Conservation (phyloP, 1,284 basidiomycete species). For the Sanguinoderma infundibulare region DNA sequence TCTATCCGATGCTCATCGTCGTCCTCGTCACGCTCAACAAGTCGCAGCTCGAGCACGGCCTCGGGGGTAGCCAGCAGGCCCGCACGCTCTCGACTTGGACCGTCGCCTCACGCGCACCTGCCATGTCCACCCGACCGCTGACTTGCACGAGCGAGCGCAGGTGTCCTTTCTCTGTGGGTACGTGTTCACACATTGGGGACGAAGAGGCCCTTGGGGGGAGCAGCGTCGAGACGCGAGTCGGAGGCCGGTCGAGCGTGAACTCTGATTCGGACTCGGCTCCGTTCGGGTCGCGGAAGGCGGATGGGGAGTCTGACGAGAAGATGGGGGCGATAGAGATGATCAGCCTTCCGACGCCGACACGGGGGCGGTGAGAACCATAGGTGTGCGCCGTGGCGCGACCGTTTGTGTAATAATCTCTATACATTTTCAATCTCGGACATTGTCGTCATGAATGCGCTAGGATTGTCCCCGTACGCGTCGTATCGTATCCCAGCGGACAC, state of each 20-base stretch:
- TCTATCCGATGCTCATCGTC: background rate
- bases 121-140: background rate
- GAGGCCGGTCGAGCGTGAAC: background rate
- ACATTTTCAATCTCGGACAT: no score
- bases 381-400: no score
- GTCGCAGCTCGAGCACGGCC: slow-evolving; percentile 1
- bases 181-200: background rate
- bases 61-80: background rate
- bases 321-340: background rate
- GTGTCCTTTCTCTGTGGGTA: background rate
- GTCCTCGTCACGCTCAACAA: background rate
- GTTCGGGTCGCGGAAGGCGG: background rate
- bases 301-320: background rate
- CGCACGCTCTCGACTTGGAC: background rate
- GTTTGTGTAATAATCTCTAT: no score
- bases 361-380: no score
- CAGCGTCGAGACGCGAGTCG: background rate
- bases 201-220: background rate
- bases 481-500: no score
- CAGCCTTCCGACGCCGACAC: background rate
- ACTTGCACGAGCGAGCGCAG: background rate
- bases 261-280: background rate
- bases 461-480: no score
- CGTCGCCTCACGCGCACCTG: background rate
- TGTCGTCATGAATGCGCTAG: no score